phyloP scores from a whole-genome alignment of 495 filamentous ascomycete genomes.

The Talaromyces proteolyticus region DNA sequence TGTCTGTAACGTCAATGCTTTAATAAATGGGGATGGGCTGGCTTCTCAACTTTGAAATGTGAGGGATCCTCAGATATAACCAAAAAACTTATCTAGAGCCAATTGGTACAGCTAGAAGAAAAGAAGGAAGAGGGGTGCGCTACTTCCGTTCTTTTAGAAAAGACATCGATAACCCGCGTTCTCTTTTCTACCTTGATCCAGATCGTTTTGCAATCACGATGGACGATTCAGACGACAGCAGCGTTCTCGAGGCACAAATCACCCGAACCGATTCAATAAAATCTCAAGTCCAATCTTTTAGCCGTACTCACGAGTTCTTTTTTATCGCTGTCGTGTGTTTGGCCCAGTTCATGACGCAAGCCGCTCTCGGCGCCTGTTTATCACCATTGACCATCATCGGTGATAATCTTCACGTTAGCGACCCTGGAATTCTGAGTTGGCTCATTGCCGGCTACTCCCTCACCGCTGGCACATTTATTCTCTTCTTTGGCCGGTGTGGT shows the following conservation, averaged over 20 bases:
- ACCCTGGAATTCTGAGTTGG: slow-evolving; percentile 40
- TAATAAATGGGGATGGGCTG: too few species aligned
- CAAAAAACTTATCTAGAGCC: background rate
- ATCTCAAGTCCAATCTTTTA: slow-evolving; percentile 1
- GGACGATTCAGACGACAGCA: background rate
- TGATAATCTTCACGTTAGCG: slow-evolving; percentile 31
- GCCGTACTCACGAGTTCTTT: slow-evolving; percentile 22
- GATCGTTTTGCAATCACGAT: background rate
- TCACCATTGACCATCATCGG: slow-evolving; percentile 38
- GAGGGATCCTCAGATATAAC: too few species aligned
- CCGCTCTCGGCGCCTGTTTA: slow-evolving; percentile 33
- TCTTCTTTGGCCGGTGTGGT: slow-evolving; percentile 57
- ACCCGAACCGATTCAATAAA: slow-evolving; percentile 1
- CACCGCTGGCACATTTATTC: slow-evolving; percentile 59
- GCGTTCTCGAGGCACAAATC: slow-evolving; percentile 1
- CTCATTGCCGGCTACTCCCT: slow-evolving; percentile 44
- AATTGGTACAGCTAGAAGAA: background rate
- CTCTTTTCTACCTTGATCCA: background rate
- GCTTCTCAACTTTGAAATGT: too few species aligned
- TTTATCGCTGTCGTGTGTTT: slow-evolving; percentile 41
- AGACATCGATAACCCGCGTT: background rate
- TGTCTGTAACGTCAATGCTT: too few species aligned
- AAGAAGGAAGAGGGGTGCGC: background rate
- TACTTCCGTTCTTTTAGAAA: too few species aligned
- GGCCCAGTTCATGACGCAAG: slow-evolving; percentile 44